A percentile compares a stretch with the other conserved stretches of the same genome.
Conservation (phyloP, 371 early-diverging fungal species). For the Circinella umbellata region DNA sequence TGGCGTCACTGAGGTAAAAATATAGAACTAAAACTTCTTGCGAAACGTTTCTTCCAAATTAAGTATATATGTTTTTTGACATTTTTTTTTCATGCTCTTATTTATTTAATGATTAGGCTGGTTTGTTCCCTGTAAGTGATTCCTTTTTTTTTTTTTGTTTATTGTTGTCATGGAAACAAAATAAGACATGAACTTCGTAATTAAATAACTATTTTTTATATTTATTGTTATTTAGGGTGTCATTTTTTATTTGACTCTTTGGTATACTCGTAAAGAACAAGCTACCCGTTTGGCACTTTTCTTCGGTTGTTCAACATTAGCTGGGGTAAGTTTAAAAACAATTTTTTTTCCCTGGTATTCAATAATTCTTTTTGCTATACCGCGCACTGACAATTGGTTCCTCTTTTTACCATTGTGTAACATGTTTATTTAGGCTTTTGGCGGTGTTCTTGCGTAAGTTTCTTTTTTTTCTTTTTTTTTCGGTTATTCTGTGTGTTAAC, state of each 20-base stretch:
- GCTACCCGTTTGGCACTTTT: slow-evolving; percentile 75
- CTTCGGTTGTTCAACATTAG: slow-evolving; percentile 66
- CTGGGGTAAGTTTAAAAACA: slow-evolving; percentile 57
- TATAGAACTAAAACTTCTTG: too few relatives aligned
- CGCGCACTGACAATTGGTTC: slow-evolving; percentile 13
- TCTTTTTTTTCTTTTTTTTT: background rate
- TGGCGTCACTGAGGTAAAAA: slow-evolving; percentile 64
- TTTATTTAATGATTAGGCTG: background rate
- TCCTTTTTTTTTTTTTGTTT: too few relatives aligned
- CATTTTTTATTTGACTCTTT: slow-evolving; percentile 57
- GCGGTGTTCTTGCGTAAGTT: slow-evolving; percentile 48
- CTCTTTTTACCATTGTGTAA: background rate
- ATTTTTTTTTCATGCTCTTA: background rate
- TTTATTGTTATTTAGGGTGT: slow-evolving; percentile 19
- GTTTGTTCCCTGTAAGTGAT: slow-evolving; percentile 12
- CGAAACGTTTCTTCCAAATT: too few relatives aligned
- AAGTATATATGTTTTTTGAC: too few relatives aligned
- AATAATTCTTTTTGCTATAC: too few relatives aligned
- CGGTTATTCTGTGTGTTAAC: too few relatives aligned
- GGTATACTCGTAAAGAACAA: slow-evolving; percentile 67
- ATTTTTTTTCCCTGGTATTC: too few relatives aligned
- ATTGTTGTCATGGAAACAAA: too few relatives aligned
- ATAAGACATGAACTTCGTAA: too few relatives aligned
- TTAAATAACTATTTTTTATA: too few relatives aligned
- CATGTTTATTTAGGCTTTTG: slow-evolving; percentile 41